phyloP scores from a whole-genome alignment of 495 filamentous ascomycete genomes.

The Viridothelium virens region DNA sequence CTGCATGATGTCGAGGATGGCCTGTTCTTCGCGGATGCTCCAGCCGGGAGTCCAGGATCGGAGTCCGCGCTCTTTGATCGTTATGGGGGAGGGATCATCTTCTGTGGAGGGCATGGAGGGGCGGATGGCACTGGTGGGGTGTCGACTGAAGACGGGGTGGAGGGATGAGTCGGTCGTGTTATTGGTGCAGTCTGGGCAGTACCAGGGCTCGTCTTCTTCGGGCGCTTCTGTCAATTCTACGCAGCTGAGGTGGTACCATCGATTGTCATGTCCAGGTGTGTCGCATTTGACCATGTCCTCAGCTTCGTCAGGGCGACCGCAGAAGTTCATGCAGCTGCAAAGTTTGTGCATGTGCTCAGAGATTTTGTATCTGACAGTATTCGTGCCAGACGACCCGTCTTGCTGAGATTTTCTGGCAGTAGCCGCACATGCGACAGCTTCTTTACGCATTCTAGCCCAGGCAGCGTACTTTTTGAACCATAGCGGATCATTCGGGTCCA shows the following conservation, averaged over 20 bases:
- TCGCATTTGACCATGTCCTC: slow-evolving; percentile 3
- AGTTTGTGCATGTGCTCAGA: background rate
- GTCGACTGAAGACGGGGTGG: slow-evolving; percentile 5
- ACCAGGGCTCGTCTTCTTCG: background rate
- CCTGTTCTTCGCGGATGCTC: background rate
- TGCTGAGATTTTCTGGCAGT: background rate
- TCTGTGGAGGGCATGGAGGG: background rate
- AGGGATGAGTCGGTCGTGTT: background rate
- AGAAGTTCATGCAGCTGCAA: background rate
- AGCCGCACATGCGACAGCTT: background rate
- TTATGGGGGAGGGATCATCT: background rate
- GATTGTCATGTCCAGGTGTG: slow-evolving; percentile 1
- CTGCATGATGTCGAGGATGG: background rate
- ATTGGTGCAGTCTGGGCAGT: background rate
- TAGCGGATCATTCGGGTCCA: slow-evolving; percentile 5
- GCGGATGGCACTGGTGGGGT: background rate
- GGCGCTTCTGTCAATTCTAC: background rate
- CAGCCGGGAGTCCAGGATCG: background rate
- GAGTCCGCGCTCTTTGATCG: background rate
- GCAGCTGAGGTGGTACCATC: slow-evolving; percentile 10
- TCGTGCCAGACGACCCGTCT: background rate
- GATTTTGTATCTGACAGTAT: background rate
- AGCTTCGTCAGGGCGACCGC: background rate
- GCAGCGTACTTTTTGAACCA: background rate
- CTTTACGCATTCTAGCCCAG: background rate